These are phyloP conservation scores for Sugiyamaella chiloensis DNA, from an alignment of 805 yeast species.

Conservation along the genomic window DNA sequence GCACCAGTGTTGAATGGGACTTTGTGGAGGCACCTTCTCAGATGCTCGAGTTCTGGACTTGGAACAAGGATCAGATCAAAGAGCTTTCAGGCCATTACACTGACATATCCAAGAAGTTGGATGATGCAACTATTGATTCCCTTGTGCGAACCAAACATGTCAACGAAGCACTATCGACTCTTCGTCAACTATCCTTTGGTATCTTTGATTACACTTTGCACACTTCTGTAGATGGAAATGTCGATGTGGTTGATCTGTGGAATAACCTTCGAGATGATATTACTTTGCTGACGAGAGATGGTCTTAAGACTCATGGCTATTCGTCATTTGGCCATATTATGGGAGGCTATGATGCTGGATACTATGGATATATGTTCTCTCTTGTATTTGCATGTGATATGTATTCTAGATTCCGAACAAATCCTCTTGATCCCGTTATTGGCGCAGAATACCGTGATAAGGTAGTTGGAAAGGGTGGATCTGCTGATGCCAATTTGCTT, in stretches of 20 bases:
- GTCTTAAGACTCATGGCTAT: conserved; percentile 59
- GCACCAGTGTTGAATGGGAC: conserved; percentile 76
- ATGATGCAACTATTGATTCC: conserved; percentile 54
- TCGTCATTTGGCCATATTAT: conserved; percentile 75
- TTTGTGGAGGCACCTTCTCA: conserved; percentile 92
- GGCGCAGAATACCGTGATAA: conserved; percentile 71
- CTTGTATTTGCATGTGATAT: conserved; percentile 84
- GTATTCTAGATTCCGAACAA: conserved; percentile 60
- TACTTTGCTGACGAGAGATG: conserved; percentile 50
- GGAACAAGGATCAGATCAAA: conserved; percentile 63
- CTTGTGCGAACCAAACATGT: conserved; percentile 67
- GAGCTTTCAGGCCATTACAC: conserved; percentile 62
- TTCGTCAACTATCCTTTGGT: conserved; percentile 78
- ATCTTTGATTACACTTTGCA: conserved; percentile 74
- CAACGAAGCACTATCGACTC: conserved; percentile 65
- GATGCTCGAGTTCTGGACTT: conserved; percentile 84
- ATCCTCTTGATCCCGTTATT: conserved; percentile 59
- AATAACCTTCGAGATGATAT: conserved; percentile 62
- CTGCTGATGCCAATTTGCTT: conserved; percentile 63
- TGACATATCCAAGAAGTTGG: conserved; percentile 53
- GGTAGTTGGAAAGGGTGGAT: conserved; percentile 69
- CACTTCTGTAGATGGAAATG: conserved; percentile 41
- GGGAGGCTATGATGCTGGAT: conserved; percentile 84
- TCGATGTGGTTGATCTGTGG: conserved; percentile 60
- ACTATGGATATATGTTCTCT: conserved; percentile 84